Evolutionary conservation across 805 yeast genomes (phyloP), one percentile per base, ranked within the genome.

Genomic region (Ogataea minuta): DNA sequence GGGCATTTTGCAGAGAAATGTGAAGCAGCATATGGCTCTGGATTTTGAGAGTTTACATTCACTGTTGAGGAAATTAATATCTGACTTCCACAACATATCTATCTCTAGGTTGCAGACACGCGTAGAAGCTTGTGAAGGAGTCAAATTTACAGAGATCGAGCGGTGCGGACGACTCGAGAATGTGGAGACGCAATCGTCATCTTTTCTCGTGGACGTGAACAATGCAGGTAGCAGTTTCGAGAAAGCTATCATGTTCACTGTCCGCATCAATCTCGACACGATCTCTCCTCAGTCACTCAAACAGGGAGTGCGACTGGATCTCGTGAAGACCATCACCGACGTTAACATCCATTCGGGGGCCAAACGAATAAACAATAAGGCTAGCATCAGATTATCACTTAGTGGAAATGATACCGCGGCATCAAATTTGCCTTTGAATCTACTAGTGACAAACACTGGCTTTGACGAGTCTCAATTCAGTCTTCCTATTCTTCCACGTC

Each of bases 401-500:
- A 36, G 31, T 30, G 17, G 24, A 15, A 27, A 28, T 6, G 31
- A 36, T 10, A 16, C 45, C 0, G 19, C 31, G 3, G 32, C 48
- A 4, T 34, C 49, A 10, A 42, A 51, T 12, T 12, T 45, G 9
- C 57, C 59, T 1, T 33, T 56, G 41, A 53, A 49, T 28, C 26
- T 58, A 11, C 26, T 48, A 31, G 49, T 52, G 28, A 43, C 54
- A 20, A 49, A 47, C 14, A 34, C 44, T 4, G 44, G 47, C 6
- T 45, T 35, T n/a, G 45, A 48, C 20, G 25, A 28, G 8, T 20
- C 45, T 3, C 45, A 45, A 30, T 32, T 54, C n/a, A 51, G 50
- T 19, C 37, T 57, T 20, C 45, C 60, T 1, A 55, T 59, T 25
- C 43, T 52, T 14, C 50, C 63, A 7, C 45, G 51, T 11, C 46